Base-by-base conservation (phyloP, 345 rosid genomes). In the Excoecaria agallocha region DNA sequence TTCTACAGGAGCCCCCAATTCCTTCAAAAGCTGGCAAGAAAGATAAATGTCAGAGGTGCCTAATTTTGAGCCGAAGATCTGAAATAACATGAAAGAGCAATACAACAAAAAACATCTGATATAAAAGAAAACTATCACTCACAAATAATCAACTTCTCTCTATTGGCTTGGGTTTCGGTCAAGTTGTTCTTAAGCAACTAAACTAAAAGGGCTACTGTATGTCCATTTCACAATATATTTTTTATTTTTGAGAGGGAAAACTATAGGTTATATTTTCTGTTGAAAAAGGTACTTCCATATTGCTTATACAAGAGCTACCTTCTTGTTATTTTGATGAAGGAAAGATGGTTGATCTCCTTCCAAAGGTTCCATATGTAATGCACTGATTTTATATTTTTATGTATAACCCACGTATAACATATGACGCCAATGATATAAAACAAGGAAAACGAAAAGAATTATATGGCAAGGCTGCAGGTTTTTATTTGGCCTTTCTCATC, bases 1-100 rank as follows among this genome's bases (percentile, higher is more conserved):
- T 83, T 94, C 97, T 24, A 94, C 95, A 0, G 98, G 93, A 72
- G 97, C 90, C 62, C 80, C 97, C 74, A 92, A 75, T 82, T 92
- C 97, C 82, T 92, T 89, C 84, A 94, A 77, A 54, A 94, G 95
- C 98, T 94, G 87, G 67, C 57, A 83, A 69, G 24, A 63, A 62
- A 38, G 48, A 73, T 25, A 45, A 46, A 17, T 61, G 66, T 83
- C 69, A 77, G 25, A 57, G 30, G 66, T 60, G 48, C n/a, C 77
- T 10, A 45, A 63, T 38, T 72, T 80, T 66, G 74, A 54, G n/a
- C 41, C 20, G 62, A 73, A 61, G 22, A 38, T 50, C 48, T 50
- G 35, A 19, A 46, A 30, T 58, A 39, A 56, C 55, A 72, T 0
- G 17, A 41, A 12, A 19, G n/a, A 49, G 7, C 17, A n/a, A n/a